Base-by-base conservation (phyloP, 805 yeast species). In the Phaffomyces thermotolerans region DNA sequence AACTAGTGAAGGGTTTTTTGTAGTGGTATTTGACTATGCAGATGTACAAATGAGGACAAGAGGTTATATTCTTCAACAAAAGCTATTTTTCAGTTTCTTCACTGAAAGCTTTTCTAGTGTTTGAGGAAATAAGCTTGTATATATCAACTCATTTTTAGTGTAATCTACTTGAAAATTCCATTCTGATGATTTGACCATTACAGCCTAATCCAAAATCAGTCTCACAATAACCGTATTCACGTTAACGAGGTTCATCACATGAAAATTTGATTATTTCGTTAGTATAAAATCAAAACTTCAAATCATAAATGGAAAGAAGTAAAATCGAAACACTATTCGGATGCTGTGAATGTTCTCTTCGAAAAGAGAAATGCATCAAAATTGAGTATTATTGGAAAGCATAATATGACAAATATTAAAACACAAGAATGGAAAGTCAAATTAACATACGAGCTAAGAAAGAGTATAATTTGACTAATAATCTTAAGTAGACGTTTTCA, bases 401-500 rank as follows among this genome's bases (percentile, higher is more conserved):
- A 44, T 41, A 41, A 37, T 33, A 29, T 37, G 36, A 37, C 39
- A 37, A 37, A 37, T 15, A 27, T 18, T 24, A 15, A 17, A 6
- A 24, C 12, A 15, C 25, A 13, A 40, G 15, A 13, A 9, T 31
- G 32, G 22, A 18, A 73, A 27, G 6, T 27, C 13, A 27, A 27
- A 27, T 7, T 27, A 27, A 87, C 96, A 75, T 86, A 87, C 99
- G 97, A 78, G 98, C 96, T 76, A 93, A 82, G 95, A 88, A 93
- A 71, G 97, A 75, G 88, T 90, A 93, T 66, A 93, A 80, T 84
- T 91, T 91, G 73, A 91, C 98, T 76, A 93, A 84, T 71, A 93
- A 76, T 76, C 84, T 85, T 78, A 93, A 80, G 96, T 93, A 93
- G 77, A 90, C 96, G 72, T 93, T 93, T 78, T 93, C 96, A 60